Conservation (phyloP, 371 early-diverging fungal genomes). For the Mucor lusitanicus region DNA sequence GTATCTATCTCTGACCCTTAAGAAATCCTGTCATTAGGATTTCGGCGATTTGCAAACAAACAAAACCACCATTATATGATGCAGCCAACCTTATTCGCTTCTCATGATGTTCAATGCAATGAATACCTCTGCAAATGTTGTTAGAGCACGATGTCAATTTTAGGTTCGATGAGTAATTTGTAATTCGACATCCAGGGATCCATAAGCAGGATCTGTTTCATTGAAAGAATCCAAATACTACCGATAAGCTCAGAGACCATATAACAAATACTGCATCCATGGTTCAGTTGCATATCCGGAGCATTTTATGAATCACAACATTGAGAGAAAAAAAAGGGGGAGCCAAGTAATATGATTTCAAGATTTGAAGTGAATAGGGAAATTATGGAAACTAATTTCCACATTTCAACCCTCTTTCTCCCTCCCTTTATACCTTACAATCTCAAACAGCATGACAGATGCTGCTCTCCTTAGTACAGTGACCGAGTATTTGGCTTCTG, state of each 20-base stretch:
- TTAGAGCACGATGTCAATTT: background rate
- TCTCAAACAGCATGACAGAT: constrained; percentile 10
- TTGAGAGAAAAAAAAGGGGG: background rate
- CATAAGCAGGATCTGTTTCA: no score
- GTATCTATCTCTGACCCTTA: background rate
- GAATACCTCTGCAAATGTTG: background rate
- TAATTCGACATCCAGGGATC: background rate
- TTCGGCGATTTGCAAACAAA: background rate
- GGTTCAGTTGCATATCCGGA: constrained; percentile 1
- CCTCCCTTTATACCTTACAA: background rate
- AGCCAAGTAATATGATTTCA: background rate
- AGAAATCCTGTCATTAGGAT: background rate
- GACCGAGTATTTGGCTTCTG: constrained; percentile 8
- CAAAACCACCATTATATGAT: background rate
- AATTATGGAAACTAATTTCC: background rate
- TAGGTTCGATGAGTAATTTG: no score
- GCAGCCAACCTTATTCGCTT: background rate
- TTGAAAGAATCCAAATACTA: background rate
- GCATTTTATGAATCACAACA: background rate
- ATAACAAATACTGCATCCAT: background rate
- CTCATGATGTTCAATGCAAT: background rate
- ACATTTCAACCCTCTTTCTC: background rate
- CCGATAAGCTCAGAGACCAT: background rate
- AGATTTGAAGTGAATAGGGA: background rate
- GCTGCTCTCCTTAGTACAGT: constrained; percentile 1